Conservation (phyloP, 768 basidiomycete genomes). For the Jaapia argillacea region DNA sequence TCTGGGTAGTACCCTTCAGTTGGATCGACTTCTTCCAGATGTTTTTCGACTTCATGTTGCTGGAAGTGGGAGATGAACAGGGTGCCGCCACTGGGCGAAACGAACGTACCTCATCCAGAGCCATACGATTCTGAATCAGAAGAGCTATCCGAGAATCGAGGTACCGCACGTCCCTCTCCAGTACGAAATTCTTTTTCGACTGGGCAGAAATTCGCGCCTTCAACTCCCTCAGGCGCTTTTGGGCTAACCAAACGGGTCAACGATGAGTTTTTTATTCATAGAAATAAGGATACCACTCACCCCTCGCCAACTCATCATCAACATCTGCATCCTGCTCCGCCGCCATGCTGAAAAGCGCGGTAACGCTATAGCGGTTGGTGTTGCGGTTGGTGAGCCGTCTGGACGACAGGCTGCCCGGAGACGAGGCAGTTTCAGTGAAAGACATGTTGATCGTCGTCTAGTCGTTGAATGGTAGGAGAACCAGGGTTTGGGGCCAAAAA, state of each 20-base stretch:
- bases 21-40: constrained; percentile 92
- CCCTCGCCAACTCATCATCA: constrained; percentile 92
- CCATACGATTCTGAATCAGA: constrained; percentile 98
- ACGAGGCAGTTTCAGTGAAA: constrained; percentile 49
- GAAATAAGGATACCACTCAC: constrained; percentile 31
- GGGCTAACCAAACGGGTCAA: constrained; percentile 42
- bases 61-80: constrained; percentile 19
- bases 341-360: constrained; percentile 93
- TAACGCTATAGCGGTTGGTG: constrained; percentile 94
- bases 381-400: constrained; percentile 84
- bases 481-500: too few species aligned
- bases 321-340: constrained; percentile 98
- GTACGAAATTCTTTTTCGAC: constrained; percentile 99
- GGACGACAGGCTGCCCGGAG: constrained; percentile 55
- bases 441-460: constrained; percentile 30
- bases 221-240: constrained; percentile 92
- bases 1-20: constrained; percentile 90
- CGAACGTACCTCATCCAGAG: constrained; percentile 74
- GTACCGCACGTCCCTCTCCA: constrained; percentile 97
- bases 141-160: constrained; percentile 95
- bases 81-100: not conserved
- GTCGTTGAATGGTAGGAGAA: too few species aligned
- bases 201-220: constrained; percentile 97
- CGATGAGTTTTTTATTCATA: constrained; percentile 4
- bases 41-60: constrained; percentile 94